Conservation (phyloP, 139 green algal species). For the Penium margaritaceum region DNA sequence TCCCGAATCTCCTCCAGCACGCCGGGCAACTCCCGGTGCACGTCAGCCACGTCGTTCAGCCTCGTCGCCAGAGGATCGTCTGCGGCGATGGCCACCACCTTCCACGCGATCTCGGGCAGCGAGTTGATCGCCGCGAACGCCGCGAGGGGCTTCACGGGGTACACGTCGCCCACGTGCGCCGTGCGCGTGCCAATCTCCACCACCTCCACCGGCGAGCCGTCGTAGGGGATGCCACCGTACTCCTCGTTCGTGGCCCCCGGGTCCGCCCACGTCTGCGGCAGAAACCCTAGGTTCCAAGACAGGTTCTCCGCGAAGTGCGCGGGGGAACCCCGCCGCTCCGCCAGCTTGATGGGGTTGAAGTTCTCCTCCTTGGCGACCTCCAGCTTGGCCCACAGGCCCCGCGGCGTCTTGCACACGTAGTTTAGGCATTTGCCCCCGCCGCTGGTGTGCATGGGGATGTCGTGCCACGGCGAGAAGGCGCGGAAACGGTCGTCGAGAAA, state of each 20-base stretch:
- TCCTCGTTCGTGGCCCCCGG: constrained; percentile 1
- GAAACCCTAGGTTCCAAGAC: constrained; percentile 18
- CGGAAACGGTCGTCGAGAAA: constrained; percentile 12
- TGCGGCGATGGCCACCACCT: constrained; percentile 15
- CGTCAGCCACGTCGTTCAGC: constrained; percentile 19
- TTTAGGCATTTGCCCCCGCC: background rate
- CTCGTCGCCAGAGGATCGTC: background rate
- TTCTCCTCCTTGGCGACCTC: constrained; percentile 19
- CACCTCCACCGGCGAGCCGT: constrained; percentile 13
- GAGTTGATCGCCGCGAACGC: constrained; percentile 18
- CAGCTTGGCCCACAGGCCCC: background rate
- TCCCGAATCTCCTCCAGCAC: constrained; percentile 10
- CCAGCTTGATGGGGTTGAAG: constrained; percentile 11
- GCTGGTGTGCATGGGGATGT: constrained; percentile 9
- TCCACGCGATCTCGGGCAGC: constrained; percentile 11
- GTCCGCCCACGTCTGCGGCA: constrained; percentile 22
- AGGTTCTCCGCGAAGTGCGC: constrained; percentile 8
- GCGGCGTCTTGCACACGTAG: constrained; percentile 10
- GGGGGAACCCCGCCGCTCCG: background rate
- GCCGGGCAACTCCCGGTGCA: constrained; percentile 3
- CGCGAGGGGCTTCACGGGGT: constrained; percentile 21
- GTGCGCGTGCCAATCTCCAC: constrained; percentile 19
- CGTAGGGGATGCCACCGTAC: constrained; percentile 7
- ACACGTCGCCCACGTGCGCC: constrained; percentile 16
- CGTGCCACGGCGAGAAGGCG: constrained; percentile 20